Conservation (phyloP, 805 yeast species). For the Blastobotrys terrestris region DNA sequence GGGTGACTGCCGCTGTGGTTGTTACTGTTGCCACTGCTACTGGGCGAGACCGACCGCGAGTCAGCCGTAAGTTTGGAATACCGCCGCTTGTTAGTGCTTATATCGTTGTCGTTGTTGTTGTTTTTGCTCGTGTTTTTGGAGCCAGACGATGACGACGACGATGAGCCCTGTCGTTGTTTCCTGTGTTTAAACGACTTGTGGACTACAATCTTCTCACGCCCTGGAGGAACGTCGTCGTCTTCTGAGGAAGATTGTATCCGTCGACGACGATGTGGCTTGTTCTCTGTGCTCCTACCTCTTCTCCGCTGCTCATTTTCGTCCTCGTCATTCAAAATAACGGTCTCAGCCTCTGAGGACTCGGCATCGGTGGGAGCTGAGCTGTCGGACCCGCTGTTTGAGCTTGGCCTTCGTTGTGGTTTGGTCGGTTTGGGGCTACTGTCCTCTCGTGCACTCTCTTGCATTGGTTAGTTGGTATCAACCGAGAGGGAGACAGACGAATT, state of each 20-base stretch:
- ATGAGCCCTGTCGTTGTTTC: background rate
- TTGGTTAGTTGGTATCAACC: background rate
- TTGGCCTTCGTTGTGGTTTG: background rate
- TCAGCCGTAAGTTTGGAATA: background rate
- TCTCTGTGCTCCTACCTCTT: background rate
- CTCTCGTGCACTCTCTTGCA: background rate
- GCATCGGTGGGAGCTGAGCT: conserved; percentile 9
- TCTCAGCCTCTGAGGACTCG: conserved; percentile 29
- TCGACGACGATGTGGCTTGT: background rate
- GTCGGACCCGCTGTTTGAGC: background rate
- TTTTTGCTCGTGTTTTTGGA: background rate
- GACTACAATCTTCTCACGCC: conserved; percentile 11
- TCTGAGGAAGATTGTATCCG: background rate
- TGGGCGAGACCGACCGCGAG: background rate
- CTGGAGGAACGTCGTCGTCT: conserved; percentile 2
- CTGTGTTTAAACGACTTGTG: background rate
- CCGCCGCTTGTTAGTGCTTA: background rate
- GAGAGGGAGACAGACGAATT: too few species aligned
- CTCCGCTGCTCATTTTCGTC: conserved; percentile 7
- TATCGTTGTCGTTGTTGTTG: background rate
- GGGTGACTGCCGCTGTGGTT: too few species aligned
- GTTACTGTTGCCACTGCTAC: background rate
- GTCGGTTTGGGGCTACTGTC: background rate
- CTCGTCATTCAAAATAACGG: conserved; percentile 25
- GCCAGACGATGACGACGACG: background rate